Percentiles rank a stretch among this genome's conserved stretches.
Conservation (phyloP, 202 grass and related monocot species). For the Bolboschoenoplectus hybrid region DNA sequence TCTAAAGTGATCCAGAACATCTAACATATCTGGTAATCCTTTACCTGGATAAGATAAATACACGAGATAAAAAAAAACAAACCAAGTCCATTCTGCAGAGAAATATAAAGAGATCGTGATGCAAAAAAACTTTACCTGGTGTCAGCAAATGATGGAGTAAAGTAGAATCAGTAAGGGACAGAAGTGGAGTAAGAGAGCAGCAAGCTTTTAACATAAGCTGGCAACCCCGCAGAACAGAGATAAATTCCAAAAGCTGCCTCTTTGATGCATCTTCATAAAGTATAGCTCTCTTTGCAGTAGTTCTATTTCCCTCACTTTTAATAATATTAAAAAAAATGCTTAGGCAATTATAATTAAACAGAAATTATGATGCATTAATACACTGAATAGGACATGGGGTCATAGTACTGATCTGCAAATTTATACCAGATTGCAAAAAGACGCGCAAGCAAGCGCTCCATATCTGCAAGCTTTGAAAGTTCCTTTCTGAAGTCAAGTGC, state of each 20-base stretch:
- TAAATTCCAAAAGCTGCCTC: conserved; percentile 83
- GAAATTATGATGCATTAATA: conserved; percentile 23
- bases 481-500: conserved; percentile 73
- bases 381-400: conserved; percentile 33
- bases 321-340: conserved; percentile 35
- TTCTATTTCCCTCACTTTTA: conserved; percentile 60
- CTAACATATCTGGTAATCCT: conserved; percentile 64
- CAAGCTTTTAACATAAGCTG: conserved; percentile 74
- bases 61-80: conserved; percentile 1
- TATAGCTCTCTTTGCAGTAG: conserved; percentile 71
- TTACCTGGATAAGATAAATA: conserved; percentile 61
- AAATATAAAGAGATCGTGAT: conserved; percentile 26
- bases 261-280: conserved; percentile 95
- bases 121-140: conserved; percentile 54
- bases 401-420: conserved; percentile 42
- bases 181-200: conserved; percentile 55
- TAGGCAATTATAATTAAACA: conserved; percentile 35
- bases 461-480: conserved; percentile 73
- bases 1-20: conserved; percentile 69
- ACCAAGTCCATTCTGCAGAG: background rate
- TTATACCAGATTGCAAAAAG: conserved; percentile 83
- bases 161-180: conserved; percentile 53
- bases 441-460: conserved; percentile 87
- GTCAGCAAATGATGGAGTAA: conserved; percentile 80
- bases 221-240: conserved; percentile 73